Conservation (phyloP, 148 eudicot genomes). For the Hydrangea macrophylla region DNA sequence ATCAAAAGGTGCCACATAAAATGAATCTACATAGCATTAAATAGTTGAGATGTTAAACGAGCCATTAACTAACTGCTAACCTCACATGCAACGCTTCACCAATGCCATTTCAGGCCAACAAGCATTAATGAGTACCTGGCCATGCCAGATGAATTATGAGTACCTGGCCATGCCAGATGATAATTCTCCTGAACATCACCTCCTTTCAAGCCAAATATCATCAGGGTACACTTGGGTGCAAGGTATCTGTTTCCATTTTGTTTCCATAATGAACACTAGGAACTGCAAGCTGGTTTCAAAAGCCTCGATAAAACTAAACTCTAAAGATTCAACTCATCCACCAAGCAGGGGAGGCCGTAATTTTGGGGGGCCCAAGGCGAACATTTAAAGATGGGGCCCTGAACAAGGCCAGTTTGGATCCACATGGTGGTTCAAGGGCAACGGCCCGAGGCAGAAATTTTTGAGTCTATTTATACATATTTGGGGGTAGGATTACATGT, state of each 20-base stretch:
- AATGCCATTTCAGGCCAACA: background rate
- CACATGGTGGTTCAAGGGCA: too few species aligned
- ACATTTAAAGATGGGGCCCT: too few species aligned
- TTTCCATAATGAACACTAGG: background rate
- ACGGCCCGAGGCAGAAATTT: too few species aligned
- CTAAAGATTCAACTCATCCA: too few species aligned
- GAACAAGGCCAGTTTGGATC: too few species aligned
- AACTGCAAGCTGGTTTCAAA: background rate
- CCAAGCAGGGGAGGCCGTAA: too few species aligned
- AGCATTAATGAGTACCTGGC: background rate
- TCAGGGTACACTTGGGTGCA: background rate
- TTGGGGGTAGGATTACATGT: too few species aligned
- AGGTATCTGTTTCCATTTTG: background rate
- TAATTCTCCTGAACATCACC: background rate
- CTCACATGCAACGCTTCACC: background rate
- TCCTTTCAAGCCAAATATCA: conserved; percentile 1
- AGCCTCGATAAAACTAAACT: background rate
- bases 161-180: background rate
- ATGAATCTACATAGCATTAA: background rate
- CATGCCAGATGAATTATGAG: background rate
- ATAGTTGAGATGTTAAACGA: background rate
- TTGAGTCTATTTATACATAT: too few species aligned
- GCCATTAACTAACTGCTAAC: background rate
- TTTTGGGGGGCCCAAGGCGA: too few species aligned
- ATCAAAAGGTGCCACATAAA: background rate